Evolutionary conservation across 192 early-diverging fungal species (phyloP), one percentile per base, ranked within the genome.

Genomic region (Coemansia sp.): DNA sequence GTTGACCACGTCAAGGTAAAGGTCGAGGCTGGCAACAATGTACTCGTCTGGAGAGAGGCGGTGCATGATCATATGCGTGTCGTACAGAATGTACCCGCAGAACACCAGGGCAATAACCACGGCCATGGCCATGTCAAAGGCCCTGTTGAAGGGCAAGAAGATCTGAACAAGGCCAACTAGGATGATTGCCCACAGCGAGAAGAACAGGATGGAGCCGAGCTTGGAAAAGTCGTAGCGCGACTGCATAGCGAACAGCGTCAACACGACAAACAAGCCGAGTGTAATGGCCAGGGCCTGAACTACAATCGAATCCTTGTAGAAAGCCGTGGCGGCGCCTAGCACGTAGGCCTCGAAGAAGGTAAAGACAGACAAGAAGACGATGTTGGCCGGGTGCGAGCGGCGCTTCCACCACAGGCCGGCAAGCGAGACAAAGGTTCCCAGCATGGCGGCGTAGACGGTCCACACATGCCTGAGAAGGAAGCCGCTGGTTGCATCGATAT

Each of bases 1-100:
- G 62, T 94, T 94, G 68, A 94, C 65, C 27, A 94, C 71, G 65
- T 94, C 92, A 38, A 94, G 76, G 63, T 94, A 94, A 47, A 94
- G 77, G 37, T 79, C 81, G 35, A 89, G 61, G 31, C 87, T 75
- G 24, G 87, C 89, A 45, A 86, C 57, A 17, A 93, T 86, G 54
- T 90, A 92, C 37, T 92, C 90, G 53, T 94, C 92, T n/a, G 88
- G 88, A 17, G 83, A 86, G 24, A 89, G 65, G n/a, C 86, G 77
- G 65, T 86, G 80, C 77, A 92, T 89, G 25, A 94, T 84, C 66
- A 79, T 70, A 46, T 87, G 85, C 3, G 92, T 94, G 71, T 94
- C 92, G 51, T 86, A 90, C 42, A 92, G 70, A 60, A 94, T 90
- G 82, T 90, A 94, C 14, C 89, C 90, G 59, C 86, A 89, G 83